Evolutionary conservation across 1,139 yeast species (phyloP).

Genomic region (Hansenula anomala): DNA sequence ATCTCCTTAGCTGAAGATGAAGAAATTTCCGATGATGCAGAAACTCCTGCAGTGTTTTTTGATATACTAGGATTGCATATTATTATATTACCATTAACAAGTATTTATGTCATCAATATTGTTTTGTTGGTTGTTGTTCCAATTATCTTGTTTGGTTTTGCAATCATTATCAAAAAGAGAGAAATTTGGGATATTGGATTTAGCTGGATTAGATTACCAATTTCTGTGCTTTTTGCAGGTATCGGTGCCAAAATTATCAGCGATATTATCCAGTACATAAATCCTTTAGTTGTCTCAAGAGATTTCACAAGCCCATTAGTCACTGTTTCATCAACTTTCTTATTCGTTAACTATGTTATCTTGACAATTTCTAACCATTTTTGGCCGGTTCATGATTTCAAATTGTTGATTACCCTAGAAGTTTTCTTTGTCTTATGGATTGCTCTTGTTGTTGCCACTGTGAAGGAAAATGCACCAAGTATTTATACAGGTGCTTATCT

Average conservation of each 20-base stretch:
- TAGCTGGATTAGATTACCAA: slow-evolving; percentile 53
- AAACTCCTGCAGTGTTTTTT: slow-evolving; percentile 52
- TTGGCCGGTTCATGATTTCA: slow-evolving; percentile 65
- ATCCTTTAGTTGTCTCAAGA: slow-evolving; percentile 59
- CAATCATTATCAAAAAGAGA: slow-evolving; percentile 41
- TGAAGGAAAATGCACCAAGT: slow-evolving; percentile 37
- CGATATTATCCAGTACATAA: slow-evolving; percentile 32
- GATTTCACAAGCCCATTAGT: slow-evolving; percentile 46
- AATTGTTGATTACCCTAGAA: slow-evolving; percentile 60
- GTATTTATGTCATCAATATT: slow-evolving; percentile 43
- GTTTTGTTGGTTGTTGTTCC: slow-evolving; percentile 52
- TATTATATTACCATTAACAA: slow-evolving; percentile 46
- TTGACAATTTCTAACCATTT: slow-evolving; percentile 47
- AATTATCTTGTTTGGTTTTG: slow-evolving; percentile 41
- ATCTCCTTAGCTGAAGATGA: slow-evolving; percentile 36
- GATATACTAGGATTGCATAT: slow-evolving; percentile 56
- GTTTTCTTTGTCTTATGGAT: slow-evolving; percentile 55
- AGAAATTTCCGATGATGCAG: slow-evolving; percentile 34
- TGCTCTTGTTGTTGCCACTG: slow-evolving; percentile 43
- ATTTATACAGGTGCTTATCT: slow-evolving; percentile 61
- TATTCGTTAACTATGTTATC: slow-evolving; percentile 51
- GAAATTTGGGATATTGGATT: slow-evolving; percentile 43
- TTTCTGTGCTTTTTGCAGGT: slow-evolving; percentile 43
- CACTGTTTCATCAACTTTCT: slow-evolving; percentile 38
- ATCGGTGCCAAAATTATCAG: slow-evolving; percentile 33